Conservation (phyloP, 2,329 filamentous ascomycete genomes). For the Samsoniella hepiali region DNA sequence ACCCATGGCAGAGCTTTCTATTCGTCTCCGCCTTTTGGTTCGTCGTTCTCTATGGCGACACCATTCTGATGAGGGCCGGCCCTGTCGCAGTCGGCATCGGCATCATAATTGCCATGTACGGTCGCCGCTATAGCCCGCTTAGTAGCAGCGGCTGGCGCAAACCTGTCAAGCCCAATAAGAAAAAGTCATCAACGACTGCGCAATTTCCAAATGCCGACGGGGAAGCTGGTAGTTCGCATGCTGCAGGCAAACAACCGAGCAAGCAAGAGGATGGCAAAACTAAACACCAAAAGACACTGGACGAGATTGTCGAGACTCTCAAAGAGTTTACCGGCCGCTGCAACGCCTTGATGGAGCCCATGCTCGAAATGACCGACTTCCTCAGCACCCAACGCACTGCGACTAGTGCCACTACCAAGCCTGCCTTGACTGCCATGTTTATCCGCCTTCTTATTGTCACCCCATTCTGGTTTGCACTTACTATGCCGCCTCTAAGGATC, state of each 20-base stretch:
- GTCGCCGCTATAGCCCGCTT: constrained; percentile 80
- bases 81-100: constrained; percentile 76
- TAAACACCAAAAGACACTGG: constrained; percentile 86
- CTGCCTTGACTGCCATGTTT: constrained; percentile 84
- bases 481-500: constrained; percentile 76
- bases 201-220: constrained; percentile 26
- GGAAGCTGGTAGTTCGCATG: constrained; percentile 25
- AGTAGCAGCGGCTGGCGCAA: constrained; percentile 76
- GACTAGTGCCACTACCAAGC: constrained; percentile 85
- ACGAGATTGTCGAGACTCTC: constrained; percentile 94
- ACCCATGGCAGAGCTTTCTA: constrained; percentile 96
- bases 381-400: constrained; percentile 86
- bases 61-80: constrained; percentile 74
- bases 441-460: constrained; percentile 84
- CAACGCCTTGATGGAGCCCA: constrained; percentile 85
- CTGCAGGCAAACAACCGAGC: constrained; percentile 23
- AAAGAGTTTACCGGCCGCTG: constrained; percentile 88
- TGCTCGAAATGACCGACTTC: constrained; percentile 87
- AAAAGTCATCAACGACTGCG: constrained; percentile 21
- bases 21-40: constrained; percentile 84
- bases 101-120: constrained; percentile 90
- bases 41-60: constrained; percentile 78
- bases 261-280: constrained; percentile 60
- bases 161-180: constrained; percentile 37
- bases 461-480: constrained; percentile 81